Evolutionary conservation across 2,329 filamentous ascomycete genomes (phyloP), one percentile per base, ranked within the genome.

Genomic region (Eurotiales sp.): DNA sequence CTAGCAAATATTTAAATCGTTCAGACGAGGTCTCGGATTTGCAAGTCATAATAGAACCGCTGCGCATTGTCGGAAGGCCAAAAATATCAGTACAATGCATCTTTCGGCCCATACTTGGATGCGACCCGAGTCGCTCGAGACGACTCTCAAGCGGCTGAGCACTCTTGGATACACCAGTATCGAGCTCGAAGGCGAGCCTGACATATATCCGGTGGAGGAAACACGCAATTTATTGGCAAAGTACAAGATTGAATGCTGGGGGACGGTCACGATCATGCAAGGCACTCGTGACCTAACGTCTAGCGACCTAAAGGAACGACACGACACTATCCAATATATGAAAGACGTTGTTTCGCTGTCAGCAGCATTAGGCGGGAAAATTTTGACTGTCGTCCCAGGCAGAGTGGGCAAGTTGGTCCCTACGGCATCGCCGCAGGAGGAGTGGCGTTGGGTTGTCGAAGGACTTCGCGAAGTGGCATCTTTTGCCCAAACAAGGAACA

Each of bases 161-260:
- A 42, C 17, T 8, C 50, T 51, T n/a, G 50, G 43, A 30, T 51
- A 46, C 36, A 30, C 50, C 14, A 46, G 50, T 34, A 46, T 51
- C 25, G 50, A 51, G 25, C 42, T 51, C 43, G 50, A 51, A 46
- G 50, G 50, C 32, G 49, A 51, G 25, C 49, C 49, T 17, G 19
- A 37, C 7, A 22, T 39, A 15, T 51, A 45, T 27, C 49, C 49
- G 15, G 23, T 51, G 7, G 32, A 51, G 1, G 5, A 39, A 12
- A 51, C 49, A 3, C 32, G 36, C n/a, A 29, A 11, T 21, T 22
- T 51, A 8, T 17, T 51, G 2, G 36, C 14, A n/a, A 51, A 46
- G 32, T 46, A 51, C 49, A 51, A 51, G 7, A 46, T 51, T 23
- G 39, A 51, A 51, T 51, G 49, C 49, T 51, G 49, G 49, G 49